These are phyloP conservation scores for Gaillardinia entomophila DNA, from an alignment of 805 yeast genomes.

Conservation along the genomic window DNA sequence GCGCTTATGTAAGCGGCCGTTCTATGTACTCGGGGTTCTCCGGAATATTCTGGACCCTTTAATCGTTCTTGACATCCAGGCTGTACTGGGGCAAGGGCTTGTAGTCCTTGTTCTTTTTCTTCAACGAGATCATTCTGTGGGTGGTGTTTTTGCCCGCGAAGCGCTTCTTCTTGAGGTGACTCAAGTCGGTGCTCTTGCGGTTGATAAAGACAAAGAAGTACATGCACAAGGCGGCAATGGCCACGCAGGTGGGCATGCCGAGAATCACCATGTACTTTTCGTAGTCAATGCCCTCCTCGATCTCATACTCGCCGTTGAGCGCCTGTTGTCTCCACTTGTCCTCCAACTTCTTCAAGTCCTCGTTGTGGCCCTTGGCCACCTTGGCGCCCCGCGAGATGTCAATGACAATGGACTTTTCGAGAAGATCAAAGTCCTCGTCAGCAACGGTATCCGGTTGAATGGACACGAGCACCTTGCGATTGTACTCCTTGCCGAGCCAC, in stretches of 20 bases:
- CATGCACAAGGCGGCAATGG: constrained; percentile 55
- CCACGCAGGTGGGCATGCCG: constrained; percentile 63
- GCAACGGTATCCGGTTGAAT: constrained; percentile 65
- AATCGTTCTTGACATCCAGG: constrained; percentile 7
- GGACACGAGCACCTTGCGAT: constrained; percentile 55
- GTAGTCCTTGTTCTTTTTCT: constrained; percentile 15
- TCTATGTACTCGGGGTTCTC: no score
- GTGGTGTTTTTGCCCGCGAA: constrained; percentile 20
- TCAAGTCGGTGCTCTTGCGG: constrained; percentile 36
- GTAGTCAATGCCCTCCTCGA: constrained; percentile 45
- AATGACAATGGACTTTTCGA: constrained; percentile 37
- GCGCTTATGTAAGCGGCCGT: no score
- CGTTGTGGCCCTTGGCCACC: constrained; percentile 43
- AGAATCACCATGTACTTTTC: constrained; percentile 59
- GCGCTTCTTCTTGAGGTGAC: constrained; percentile 28
- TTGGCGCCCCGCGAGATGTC: constrained; percentile 47
- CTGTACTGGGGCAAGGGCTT: constrained; percentile 29
- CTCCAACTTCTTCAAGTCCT: constrained; percentile 36
- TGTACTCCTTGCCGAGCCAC: constrained; percentile 55
- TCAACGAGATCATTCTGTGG: constrained; percentile 26
- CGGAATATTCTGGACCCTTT: no score
- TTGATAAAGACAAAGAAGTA: constrained; percentile 58
- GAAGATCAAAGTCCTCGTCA: constrained; percentile 61
- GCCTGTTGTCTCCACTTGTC: constrained; percentile 23
- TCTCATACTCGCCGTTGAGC: constrained; percentile 29